Conservation (phyloP, 1,284 basidiomycete species). For the Trametes hirsuta region DNA sequence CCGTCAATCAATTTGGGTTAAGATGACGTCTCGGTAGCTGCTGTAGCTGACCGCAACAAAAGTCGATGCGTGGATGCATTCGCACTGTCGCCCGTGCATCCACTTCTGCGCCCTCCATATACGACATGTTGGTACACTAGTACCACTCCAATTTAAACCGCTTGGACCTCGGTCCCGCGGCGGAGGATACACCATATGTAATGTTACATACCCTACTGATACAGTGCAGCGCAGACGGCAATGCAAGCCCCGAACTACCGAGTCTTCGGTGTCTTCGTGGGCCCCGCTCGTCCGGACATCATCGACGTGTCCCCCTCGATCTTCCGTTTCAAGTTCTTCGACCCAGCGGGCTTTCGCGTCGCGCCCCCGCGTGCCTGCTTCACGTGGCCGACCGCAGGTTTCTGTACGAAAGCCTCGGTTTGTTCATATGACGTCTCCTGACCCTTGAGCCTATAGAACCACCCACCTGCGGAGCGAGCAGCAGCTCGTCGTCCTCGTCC, state of each 20-base stretch:
- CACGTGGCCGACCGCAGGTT: neutral
- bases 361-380: slow-evolving; percentile 6
- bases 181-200: neutral
- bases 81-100: too few species aligned
- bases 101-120: too few species aligned
- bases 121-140: too few species aligned
- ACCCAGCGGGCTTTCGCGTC: slow-evolving; percentile 1
- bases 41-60: too few species aligned
- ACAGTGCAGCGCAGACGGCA: neutral
- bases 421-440: neutral
- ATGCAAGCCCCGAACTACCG: neutral
- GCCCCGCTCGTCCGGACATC: slow-evolving; percentile 5
- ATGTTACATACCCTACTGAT: neutral
- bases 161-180: neutral
- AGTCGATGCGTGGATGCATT: too few species aligned
- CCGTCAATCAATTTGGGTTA: too few species aligned
- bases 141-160: too few species aligned
- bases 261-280: slow-evolving; percentile 17
- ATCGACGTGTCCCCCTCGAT: slow-evolving; percentile 12
- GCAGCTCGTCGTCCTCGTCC: slow-evolving; percentile 20
- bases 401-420: neutral
- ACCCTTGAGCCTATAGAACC: neutral
- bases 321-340: slow-evolving; percentile 27
- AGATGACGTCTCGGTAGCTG: too few species aligned
- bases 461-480: slow-evolving; percentile 20